Evolutionary conservation across 805 yeast genomes (phyloP), one percentile per base, ranked within the genome.

Genomic region (Pichia paraexigua): DNA sequence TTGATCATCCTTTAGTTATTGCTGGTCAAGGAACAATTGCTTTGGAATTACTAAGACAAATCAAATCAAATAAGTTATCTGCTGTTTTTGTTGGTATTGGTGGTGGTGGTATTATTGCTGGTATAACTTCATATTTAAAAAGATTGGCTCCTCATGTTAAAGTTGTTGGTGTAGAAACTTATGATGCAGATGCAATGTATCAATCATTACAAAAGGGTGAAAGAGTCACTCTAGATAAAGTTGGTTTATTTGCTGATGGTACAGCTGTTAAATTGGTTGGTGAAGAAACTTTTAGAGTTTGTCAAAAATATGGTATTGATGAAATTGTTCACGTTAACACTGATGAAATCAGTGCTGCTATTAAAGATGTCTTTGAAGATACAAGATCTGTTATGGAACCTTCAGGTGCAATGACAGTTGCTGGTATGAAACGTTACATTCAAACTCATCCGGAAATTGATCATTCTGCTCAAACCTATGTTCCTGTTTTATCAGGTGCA

Each of bases 21-120:
- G 99, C 99, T 10, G 99, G 99, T 24, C 99, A 94, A 69, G 99
- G 98, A 53, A 94, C 99, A 25, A 84, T 92, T 56, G 99, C 96
- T 3, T 78, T 91, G 79, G 99, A 94, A 69, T 72, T 94, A 25
- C 71, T 94, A 50, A 81, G 97, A 66, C 99, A 94, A 71, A 77
- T 90, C 35, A 82, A 88, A 57, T 74, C 84, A 47, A 81, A 83
- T 51, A 82, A 84, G 55, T 75, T 92, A 58, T 79, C 79, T 59
- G 98, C 98, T 2, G 85, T 94, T 1, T 94, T 94, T 65, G 82
- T 89, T 52, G 90, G 96, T 32, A 86, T 92, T 52, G 99, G 99
- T 52, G 99, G 99, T 53, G 99, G 98, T 59, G 99, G 99, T 45
- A 73, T 94, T 55, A 76, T 91, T 59, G 84, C 97, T 9, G 99